phyloP scores from a whole-genome alignment of 108 stramenopile species.

The Cyclotella baltica region DNA sequence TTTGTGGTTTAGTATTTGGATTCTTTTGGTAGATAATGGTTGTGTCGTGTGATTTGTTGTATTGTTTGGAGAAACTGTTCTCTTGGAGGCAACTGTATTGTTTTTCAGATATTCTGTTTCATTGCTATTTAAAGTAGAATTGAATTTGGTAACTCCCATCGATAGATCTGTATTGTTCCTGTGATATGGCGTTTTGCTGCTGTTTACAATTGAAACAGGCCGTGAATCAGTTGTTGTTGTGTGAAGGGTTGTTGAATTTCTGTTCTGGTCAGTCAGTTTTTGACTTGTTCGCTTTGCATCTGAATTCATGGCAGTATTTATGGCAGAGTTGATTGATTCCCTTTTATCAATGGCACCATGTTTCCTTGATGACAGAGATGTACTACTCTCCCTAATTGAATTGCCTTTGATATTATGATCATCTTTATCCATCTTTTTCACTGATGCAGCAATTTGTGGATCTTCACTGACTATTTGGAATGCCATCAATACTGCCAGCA shows the following conservation, averaged over 20 bases:
- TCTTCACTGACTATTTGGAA: neutral
- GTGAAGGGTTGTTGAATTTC: too few relatives aligned
- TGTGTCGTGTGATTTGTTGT: neutral
- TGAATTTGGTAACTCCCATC: too few relatives aligned
- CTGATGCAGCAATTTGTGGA: neutral
- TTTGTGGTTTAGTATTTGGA: neutral
- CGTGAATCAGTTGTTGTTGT: too few relatives aligned
- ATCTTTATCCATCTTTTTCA: neutral
- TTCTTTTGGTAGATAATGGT: neutral
- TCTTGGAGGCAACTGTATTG: neutral
- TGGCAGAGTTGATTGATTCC: too few relatives aligned
- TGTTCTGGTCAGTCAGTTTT: too few relatives aligned
- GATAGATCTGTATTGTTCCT: too few relatives aligned
- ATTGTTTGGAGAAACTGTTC: neutral
- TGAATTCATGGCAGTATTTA: too few relatives aligned
- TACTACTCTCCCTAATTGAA: neutral
- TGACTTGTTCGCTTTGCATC: too few relatives aligned
- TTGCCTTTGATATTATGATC: neutral
- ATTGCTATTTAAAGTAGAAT: too few relatives aligned
- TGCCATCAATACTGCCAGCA: neutral
- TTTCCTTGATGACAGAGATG: neutral
- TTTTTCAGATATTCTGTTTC: neutral
- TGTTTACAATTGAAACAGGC: too few relatives aligned
- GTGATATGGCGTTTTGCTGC: too few relatives aligned
- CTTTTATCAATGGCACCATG: too few relatives aligned